These are phyloP conservation scores for Phycomyces nitens DNA, from an alignment of 192 early-diverging fungal genomes.

Conservation along the genomic window DNA sequence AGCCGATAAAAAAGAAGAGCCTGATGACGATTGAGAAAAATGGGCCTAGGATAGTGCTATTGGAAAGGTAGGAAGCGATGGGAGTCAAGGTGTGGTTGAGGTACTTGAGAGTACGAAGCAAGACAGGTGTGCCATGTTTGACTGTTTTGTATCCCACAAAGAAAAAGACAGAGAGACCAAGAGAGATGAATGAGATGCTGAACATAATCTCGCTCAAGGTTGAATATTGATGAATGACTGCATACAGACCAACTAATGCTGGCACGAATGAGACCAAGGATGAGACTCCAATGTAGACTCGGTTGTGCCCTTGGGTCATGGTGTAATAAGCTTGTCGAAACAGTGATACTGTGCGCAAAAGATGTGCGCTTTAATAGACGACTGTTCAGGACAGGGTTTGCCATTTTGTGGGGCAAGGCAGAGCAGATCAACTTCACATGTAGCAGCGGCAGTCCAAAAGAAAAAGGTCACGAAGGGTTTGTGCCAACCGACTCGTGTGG, in stretches of 20 bases:
- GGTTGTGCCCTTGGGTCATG: conserved; percentile 30
- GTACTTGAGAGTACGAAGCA: conserved; percentile 10
- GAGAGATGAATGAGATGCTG: conserved; percentile 13
- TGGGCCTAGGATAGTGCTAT: conserved; percentile 24
- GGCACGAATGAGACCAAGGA: conserved; percentile 11
- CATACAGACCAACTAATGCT: conserved; percentile 11
- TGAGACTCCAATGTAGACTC: conserved; percentile 24
- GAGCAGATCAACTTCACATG: no score
- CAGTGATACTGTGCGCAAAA: no score
- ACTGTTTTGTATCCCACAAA: conserved; percentile 22
- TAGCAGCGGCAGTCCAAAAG: no score
- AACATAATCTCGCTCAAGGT: conserved; percentile 16
- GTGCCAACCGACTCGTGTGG: no score
- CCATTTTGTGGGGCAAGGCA: no score
- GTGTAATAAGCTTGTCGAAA: not conserved
- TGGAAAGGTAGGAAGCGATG: conserved; percentile 20
- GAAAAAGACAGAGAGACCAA: conserved; percentile 14
- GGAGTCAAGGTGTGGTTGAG: conserved; percentile 15
- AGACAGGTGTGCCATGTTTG: conserved; percentile 24
- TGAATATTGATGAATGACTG: conserved; percentile 13
- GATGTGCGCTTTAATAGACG: no score
- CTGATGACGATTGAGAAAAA: conserved; percentile 23
- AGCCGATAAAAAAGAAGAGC: conserved; percentile 29
- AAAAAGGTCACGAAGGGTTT: no score
- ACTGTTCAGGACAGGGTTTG: no score